Base-by-base conservation (phyloP, 495 filamentous ascomycete genomes). In the Filosporella fistucella region DNA sequence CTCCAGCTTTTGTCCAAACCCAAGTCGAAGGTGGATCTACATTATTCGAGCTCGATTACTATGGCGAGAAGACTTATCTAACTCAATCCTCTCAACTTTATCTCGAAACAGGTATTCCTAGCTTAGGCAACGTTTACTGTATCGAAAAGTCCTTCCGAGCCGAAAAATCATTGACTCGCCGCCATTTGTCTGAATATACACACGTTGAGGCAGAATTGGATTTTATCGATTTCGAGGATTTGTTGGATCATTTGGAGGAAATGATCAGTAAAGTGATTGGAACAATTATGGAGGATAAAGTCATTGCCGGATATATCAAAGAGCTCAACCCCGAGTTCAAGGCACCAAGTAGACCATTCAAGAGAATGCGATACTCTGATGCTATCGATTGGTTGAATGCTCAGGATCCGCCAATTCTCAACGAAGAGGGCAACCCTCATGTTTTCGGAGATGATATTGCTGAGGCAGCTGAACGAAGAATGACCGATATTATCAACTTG, bases 131-230 rank as follows among this genome's bases (percentile, higher is more conserved):
- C 58, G 90, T 96, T 49, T 99, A 89, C 77, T 96, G 91, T 65
- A 88, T 99, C 51, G 91, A 95, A 70, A 93, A 95, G 57, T 97
- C 93, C 10, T 99, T 97, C 82, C 91, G 93, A 42, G 93, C 93
- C 20, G 93, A 99, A 67, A 95, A 95, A 67, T 91, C 86, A 3
- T 73, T 96, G 16, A 99, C 93, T 43, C 85, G 93, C 33, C 89
- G 93, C 55, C 93, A 99, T 65, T 68, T 98, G 55, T 89, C 88
- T 29, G 91, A 96, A 68, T 99, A 96, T 71, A 94, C 93, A 0
- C 93, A 99, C 70, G 78, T 99, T 52, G 93, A 99, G 68, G 94
- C 86, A 52, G 93, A 99, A 67, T 70, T 99, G 47, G 93, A 95
- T 69, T 97, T 94, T 61, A 95, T 99, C 68, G 80, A 77, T 52